Conservation (phyloP, 345 rosid genomes). For the Geranium brycei region DNA sequence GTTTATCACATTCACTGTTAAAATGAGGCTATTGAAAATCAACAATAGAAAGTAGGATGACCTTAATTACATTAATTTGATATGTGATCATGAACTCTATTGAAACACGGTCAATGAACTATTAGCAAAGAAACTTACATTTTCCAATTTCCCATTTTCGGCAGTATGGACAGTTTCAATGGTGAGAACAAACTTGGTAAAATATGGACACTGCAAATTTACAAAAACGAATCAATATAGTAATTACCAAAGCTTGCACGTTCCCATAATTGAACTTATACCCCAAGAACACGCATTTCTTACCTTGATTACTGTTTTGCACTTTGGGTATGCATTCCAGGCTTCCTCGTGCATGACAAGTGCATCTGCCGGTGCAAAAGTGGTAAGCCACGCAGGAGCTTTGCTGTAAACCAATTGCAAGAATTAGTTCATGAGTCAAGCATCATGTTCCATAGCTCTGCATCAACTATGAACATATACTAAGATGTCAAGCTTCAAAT, state of each 20-base stretch:
- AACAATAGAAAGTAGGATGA: neutral
- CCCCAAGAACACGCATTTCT: neutral
- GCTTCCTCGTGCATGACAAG: constrained; percentile 62
- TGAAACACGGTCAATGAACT: neutral
- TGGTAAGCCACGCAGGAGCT: constrained; percentile 55
- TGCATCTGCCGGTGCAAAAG: constrained; percentile 55
- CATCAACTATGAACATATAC: neutral
- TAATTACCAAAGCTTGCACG: neutral
- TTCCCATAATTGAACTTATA: neutral
- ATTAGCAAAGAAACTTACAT: constrained; percentile 30
- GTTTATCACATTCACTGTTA: constrained; percentile 8
- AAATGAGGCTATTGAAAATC: constrained; percentile 6
- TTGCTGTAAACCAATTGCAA: constrained; percentile 31
- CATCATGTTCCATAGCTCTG: neutral
- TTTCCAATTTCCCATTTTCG: constrained; percentile 47
- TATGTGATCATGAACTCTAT: neutral
- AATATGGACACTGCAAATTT: constrained; percentile 55
- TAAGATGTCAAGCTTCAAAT: neutral
- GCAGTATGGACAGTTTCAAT: constrained; percentile 50
- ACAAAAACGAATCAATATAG: constrained; percentile 5
- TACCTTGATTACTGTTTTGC: constrained; percentile 79
- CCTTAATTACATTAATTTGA: neutral
- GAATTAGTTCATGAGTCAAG: neutral
- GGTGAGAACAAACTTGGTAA: constrained; percentile 47
- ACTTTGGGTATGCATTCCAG: constrained; percentile 68